Conservation (phyloP, 495 filamentous ascomycete species). For the Friedmanniomyces simplex region DNA sequence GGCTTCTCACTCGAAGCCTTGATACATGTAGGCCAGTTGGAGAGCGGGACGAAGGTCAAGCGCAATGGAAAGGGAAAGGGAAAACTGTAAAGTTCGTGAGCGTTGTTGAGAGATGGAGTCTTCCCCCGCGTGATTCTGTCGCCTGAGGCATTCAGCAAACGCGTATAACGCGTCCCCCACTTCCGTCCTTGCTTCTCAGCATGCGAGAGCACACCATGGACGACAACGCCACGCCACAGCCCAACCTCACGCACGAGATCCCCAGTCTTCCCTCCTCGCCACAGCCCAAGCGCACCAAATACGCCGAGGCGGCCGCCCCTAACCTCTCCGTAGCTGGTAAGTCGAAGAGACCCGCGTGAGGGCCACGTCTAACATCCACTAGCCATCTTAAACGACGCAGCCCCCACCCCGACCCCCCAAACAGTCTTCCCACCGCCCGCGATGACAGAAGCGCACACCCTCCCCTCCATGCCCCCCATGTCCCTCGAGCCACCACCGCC, state of each 20-base stretch:
- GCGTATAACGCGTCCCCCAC: no score
- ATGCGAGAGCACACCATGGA: conserved; percentile 1
- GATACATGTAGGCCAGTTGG: no score
- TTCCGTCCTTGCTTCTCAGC: no score
- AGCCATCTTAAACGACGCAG: conserved; percentile 21
- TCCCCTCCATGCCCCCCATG: conserved; percentile 15
- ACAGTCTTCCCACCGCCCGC: neutral
- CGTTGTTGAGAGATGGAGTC: no score
- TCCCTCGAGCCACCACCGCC: conserved; percentile 32
- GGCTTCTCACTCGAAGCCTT: no score
- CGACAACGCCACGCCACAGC: neutral
- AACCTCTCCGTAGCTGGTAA: conserved; percentile 20
- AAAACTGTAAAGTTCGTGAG: no score
- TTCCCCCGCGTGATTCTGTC: no score
- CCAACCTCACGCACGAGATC: conserved; percentile 34
- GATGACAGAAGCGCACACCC: conserved; percentile 23
- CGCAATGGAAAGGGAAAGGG: no score
- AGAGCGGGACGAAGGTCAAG: no score
- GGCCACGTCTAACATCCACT: conserved; percentile 10
- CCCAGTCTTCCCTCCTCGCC: conserved; percentile 52
- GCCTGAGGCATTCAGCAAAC: no score
- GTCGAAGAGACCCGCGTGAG: conserved; percentile 1
- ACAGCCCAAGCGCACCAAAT: conserved; percentile 54
- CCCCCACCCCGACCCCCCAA: conserved; percentile 17
- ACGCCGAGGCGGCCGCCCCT: conserved; percentile 22